Percentiles rank a stretch among this genome's conserved stretches.
These are phyloP conservation scores for Dryas drummondii DNA, from an alignment of 306 rosid genomes.

Conservation along the genomic window DNA sequence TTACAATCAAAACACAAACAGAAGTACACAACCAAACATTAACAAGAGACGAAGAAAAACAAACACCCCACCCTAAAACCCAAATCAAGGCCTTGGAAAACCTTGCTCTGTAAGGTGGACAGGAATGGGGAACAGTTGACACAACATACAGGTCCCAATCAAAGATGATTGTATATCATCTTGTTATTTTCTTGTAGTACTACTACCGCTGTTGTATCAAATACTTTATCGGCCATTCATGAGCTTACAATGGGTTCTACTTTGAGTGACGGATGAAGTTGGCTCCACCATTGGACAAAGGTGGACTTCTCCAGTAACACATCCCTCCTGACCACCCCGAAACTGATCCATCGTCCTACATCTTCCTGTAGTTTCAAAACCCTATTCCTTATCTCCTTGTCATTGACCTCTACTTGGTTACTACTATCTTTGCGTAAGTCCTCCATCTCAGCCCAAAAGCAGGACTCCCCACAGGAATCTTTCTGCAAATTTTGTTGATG, in stretches of 20 bases:
- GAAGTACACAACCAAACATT: neutral
- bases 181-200: neutral
- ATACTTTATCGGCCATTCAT: conserved; percentile 14
- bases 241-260: conserved; percentile 2
- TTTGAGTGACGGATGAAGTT: conserved; percentile 38
- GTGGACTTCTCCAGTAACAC: conserved; percentile 48
- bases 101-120: too few relatives aligned
- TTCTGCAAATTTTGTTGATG: conserved; percentile 11
- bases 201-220: too few relatives aligned
- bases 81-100: neutral
- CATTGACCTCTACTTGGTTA: neutral
- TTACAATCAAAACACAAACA: neutral
- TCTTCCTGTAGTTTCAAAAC: conserved; percentile 28
- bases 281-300: conserved; percentile 45
- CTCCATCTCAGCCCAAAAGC: conserved; percentile 74
- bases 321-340: conserved; percentile 23
- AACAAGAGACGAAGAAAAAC: too few relatives aligned
- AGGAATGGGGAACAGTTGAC: too few relatives aligned
- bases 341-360: conserved; percentile 37
- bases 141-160: too few relatives aligned
- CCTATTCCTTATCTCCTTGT: neutral
- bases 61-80: neutral
- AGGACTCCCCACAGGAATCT: conserved; percentile 46
- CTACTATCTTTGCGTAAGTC: conserved; percentile 43
- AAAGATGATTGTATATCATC: neutral